Evolutionary conservation across 2,329 filamentous ascomycete species (phyloP).

Genomic region (Penicillium occitanis): DNA sequence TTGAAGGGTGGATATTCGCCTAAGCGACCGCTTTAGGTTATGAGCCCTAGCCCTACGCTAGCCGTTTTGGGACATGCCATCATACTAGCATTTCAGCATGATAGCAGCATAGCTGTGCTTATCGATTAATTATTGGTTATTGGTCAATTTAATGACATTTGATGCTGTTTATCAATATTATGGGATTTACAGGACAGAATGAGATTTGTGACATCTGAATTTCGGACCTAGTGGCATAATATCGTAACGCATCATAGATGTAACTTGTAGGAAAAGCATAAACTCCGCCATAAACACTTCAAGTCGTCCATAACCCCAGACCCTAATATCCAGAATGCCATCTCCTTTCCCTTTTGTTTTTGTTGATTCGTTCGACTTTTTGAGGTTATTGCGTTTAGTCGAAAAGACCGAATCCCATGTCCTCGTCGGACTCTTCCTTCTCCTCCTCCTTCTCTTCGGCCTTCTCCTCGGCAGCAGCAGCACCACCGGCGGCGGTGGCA

Average conservation of each 20-base stretch:
- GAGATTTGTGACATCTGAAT: constrained; percentile 4
- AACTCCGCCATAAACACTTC: constrained; percentile 27
- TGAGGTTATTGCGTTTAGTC: constrained; percentile 48
- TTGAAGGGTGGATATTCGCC: constrained; percentile 42
- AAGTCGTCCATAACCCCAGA: constrained; percentile 24
- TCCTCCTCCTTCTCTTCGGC: constrained; percentile 75
- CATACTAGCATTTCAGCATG: not conserved
- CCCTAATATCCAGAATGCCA: constrained; percentile 35
- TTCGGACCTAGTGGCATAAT: constrained; percentile 31
- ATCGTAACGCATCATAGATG: constrained; percentile 39
- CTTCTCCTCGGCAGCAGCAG: constrained; percentile 59
- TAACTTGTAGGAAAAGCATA: constrained; percentile 26
- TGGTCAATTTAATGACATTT: not conserved
- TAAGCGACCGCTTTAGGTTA: constrained; percentile 45
- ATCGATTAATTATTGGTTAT: not conserved
- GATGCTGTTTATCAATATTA: too few species aligned
- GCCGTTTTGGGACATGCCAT: constrained; percentile 25
- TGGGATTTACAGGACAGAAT: too few species aligned
- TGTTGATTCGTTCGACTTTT: constrained; percentile 24
- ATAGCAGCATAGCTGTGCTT: not conserved
- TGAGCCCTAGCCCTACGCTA: constrained; percentile 39
- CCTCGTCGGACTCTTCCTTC: constrained; percentile 72
- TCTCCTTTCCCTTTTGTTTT: constrained; percentile 68
- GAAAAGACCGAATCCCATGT: constrained; percentile 75
- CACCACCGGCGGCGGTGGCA: constrained; percentile 66